phyloP scores from a whole-genome alignment of 441 rosid species.

The Adansonia grandidieri region DNA sequence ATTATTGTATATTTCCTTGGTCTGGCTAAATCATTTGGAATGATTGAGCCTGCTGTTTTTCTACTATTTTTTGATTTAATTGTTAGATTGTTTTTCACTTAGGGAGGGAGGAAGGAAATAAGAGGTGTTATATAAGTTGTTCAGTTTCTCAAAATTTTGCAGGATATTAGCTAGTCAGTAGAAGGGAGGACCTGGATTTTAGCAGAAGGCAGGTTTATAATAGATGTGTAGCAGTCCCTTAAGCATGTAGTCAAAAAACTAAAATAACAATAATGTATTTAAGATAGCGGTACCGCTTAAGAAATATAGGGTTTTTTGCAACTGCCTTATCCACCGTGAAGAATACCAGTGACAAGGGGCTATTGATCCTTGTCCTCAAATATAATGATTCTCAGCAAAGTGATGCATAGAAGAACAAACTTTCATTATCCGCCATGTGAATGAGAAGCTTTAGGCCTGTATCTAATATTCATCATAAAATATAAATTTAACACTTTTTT shows the following conservation, averaged over 20 bases:
- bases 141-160: no score
- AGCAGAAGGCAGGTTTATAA: no score
- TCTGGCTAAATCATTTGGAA: background rate
- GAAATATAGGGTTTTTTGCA: background rate
- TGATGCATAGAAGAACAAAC: background rate
- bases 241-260: no score
- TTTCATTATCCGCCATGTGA: background rate
- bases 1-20: background rate
- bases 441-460: background rate
- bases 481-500: background rate
- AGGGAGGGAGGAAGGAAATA: background rate
- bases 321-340: background rate
- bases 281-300: background rate
- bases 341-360: background rate
- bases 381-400: background rate
- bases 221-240: no score
- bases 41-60: background rate
- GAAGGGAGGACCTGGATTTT: no score
- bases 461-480: background rate
- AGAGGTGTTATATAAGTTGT: no score
- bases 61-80: no score
- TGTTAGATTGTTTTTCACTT: background rate
- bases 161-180: no score
- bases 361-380: background rate
- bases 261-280: no score